Base-by-base conservation (phyloP, 768 basidiomycete genomes). In the Sporobolomyces phaffii region DNA sequence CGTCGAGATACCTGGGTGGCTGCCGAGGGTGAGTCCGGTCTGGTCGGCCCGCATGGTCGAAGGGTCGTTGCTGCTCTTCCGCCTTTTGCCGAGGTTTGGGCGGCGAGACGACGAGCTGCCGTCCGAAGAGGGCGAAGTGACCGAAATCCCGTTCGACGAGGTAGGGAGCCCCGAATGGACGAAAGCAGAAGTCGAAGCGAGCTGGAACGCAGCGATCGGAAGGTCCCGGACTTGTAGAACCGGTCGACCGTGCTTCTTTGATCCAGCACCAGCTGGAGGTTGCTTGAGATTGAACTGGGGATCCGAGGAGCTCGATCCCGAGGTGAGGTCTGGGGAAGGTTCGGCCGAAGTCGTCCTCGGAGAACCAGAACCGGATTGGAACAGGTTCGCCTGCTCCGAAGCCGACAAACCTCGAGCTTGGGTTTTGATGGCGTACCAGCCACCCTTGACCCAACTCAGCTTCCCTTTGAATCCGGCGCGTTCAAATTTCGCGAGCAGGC, bases 361-460 rank as follows among this genome's bases (percentile, higher is more conserved):
- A 2, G 43, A 49, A 26, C 40, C 54, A 26, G 59, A 40, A 26
- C 64, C 61, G 1, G 29, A 26, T 38, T 56, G 44, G 40, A 60
- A 36, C 22, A 66, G 38, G 13, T 44, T 20, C 18, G 40, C 59
- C 9, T 24, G 33, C 11, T 64, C 53, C 2, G 26, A 36, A 1
- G 26, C 6, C n/a, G 54, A 26, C 8, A 64, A 38, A 2, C 56
- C 38, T 10, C 52, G 18, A 7, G 62, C 47, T 28, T 65, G 51
- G 82, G 65, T 66, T 60, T 59, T 85, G 1, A 90, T 81, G 1
- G 85, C 82, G 64, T 87, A 83, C 75, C 90, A 90, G 6, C 93
- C 93, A 33, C 93, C 93, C 61, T 83, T 82, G 56, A 96, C 77
- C 86, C 90, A 94, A 34, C 79, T 81, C 6, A 98, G 81, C 51